A percentile compares a stretch with the other conserved stretches of the same genome.
Evolutionary conservation across 2,329 filamentous ascomycete species (phyloP).

Genomic region (Massarina eburnea): DNA sequence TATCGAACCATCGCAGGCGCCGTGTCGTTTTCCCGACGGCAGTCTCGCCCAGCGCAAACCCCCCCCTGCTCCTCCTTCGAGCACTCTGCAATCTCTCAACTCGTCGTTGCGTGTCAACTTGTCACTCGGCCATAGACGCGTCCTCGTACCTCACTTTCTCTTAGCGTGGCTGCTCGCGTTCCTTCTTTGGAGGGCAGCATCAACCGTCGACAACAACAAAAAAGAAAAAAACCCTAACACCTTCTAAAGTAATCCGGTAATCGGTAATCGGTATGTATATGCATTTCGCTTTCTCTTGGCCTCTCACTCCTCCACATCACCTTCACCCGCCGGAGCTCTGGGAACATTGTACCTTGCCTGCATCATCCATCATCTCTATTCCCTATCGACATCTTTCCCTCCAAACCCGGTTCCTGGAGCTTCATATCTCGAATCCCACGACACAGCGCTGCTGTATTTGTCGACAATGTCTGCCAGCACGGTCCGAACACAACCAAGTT

Average conservation of each 20-base stretch:
- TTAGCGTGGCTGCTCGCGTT: background rate
- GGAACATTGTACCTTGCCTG: background rate
- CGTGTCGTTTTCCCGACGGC: conserved; percentile 10
- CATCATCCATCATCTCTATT: background rate
- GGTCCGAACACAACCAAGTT: background rate
- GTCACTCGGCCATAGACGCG: conserved; percentile 1
- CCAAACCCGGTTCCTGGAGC: conserved; percentile 3
- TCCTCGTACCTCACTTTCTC: background rate
- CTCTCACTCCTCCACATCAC: conserved; percentile 4
- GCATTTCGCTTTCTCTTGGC: conserved; percentile 2
- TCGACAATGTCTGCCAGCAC: background rate
- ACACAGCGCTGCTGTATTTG: background rate
- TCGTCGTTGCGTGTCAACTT: conserved; percentile 5
- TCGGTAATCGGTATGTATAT: conserved; percentile 26
- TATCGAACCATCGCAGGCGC: conserved; percentile 27
- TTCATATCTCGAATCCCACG: conserved; percentile 4
- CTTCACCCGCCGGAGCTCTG: conserved; percentile 2
- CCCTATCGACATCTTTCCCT: background rate
- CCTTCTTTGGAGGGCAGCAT: background rate
- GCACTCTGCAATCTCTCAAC: conserved; percentile 8
- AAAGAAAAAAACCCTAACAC: background rate
- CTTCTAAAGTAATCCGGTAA: conserved; percentile 13
- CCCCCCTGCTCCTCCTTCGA: conserved; percentile 5
- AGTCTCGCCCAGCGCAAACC: background rate
- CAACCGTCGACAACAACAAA: background rate